Evolutionary conservation across 768 basidiomycete species (phyloP).

Genomic region (Termitomyces sp.): DNA sequence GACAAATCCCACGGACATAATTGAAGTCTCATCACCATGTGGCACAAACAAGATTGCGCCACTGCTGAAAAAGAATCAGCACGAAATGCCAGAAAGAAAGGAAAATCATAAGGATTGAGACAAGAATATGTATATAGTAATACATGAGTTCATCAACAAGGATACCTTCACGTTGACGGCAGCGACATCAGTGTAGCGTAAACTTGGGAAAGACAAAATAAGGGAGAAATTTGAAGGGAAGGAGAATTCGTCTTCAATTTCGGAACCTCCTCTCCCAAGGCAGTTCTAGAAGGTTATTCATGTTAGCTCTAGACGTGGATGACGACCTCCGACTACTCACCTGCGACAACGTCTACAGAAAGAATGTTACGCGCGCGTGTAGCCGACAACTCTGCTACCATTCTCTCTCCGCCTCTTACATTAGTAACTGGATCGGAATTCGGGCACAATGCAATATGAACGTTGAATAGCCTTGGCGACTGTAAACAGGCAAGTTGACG

Average conservation of each 20-base stretch:
- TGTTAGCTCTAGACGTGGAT: neutral
- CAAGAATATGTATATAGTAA: neutral
- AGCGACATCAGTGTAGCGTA: neutral
- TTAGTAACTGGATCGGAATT: neutral
- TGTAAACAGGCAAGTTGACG: neutral
- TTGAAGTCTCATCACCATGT: neutral
- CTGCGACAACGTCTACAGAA: neutral
- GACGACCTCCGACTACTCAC: neutral
- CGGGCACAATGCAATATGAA: neutral
- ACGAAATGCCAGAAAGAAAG: neutral
- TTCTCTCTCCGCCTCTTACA: neutral
- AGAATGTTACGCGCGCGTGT: neutral
- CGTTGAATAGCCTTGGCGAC: neutral
- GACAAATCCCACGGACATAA: constrained; percentile 1
- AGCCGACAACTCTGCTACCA: neutral
- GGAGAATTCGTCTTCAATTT: neutral
- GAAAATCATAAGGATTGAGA: neutral
- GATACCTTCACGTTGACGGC: neutral
- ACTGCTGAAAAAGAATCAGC: neutral
- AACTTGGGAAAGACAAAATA: neutral
- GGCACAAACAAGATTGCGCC: constrained; percentile 5
- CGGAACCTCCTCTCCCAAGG: neutral
- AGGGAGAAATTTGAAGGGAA: too few relatives aligned
- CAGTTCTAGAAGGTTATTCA: neutral
- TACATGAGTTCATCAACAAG: neutral